Base-by-base conservation (phyloP, 345 rosid species). In the Microthlaspi erraticum region DNA sequence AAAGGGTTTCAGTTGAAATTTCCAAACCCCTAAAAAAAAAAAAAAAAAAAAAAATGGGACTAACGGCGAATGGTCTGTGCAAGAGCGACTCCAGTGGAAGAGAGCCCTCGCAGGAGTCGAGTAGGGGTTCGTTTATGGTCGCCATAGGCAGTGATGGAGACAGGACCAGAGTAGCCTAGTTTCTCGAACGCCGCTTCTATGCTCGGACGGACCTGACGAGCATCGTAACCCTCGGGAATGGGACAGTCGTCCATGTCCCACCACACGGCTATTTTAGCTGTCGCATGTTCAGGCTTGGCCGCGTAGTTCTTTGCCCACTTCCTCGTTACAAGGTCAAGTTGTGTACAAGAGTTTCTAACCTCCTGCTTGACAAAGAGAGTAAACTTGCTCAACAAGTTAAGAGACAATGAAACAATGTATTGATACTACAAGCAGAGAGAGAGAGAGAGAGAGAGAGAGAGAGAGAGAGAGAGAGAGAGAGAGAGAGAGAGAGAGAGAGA, bases 61-160 rank as follows among this genome's bases (percentile, higher is more conserved):
- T 20, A 23, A 65, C 60, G 33, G 19, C 9, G 3, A 5, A 5
- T 10, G 62, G 53, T 0, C 18, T 68, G 72, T 32, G 13, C 14
- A 55, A 55, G 1, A 68, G 0, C 19, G 53, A 68, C 54, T 55
- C 63, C 63, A 13, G 42, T 12, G 72, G 54, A 68, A 31, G 52
- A 68, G 23, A 68, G 44, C 54, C 7, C 44, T 55, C 20, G 44
- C 20, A 68, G 64, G 54, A 68, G 0, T 3, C 44, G 5, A 7
- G 9, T 3, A 32, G 64, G 55, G 55, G 26, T 34, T 13, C 13
- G 3, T 13, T 6, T 13, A 5, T 5, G 63, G 44, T 55, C 10
- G 10, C 20, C 63, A 68, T 32, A 32, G 34, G 54, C 64, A 19
- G 63, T 68, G 62, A 68, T 68, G 34, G 63, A 43, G 63, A 68